Base-by-base conservation (phyloP, 2,329 filamentous ascomycete genomes). In the Leptographium wingfieldii region DNA sequence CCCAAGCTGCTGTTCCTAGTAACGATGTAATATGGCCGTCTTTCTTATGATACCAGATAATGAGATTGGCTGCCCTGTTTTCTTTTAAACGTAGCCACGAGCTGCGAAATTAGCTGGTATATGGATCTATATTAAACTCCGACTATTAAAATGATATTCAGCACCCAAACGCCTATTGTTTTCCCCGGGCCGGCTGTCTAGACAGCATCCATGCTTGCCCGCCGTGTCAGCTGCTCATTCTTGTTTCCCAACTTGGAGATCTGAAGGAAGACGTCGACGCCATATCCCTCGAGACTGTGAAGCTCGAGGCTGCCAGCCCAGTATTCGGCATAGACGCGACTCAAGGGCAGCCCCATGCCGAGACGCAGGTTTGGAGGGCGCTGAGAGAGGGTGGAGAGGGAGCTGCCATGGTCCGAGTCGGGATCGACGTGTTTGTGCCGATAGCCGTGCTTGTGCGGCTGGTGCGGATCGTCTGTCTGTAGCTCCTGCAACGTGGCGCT, bases 191-290 rank as follows among this genome's bases (percentile, higher is more conserved):
- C 11, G 14, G 40, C 16, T 3, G n/a, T 33, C 72, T 76, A 89
- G 14, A 92, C 81, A 25, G 87, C 86, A 72, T 92, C 88, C 78
- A 92, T 90, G 64, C 80, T 84, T 31, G 88, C 88, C 67, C 88
- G 77, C 33, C 84, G 90, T 3, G 81, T 90, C 63, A 99, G 78
- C 72, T 95, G 90, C 76, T 99, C 94, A 69, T 97, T 96, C 78
- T 96, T 96, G 72, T 99, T 99, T 25, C 94, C 94, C 60, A 99
- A 78, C 71, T 95, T 95, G 5, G 90, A 95, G 62, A 99, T 96
- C 70, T 97, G 92, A 64, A 99, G 74, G 69, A 99, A 99, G 0
- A 89, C 92, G 74, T 99, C 94, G 7, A 95, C 90, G 16, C 94
- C 94, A 70, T 96, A 97, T 0, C 94, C 95, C 69, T 96, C 92